Base-by-base conservation (phyloP, 306 rosid species). In the Begonia loranthoides region DNA sequence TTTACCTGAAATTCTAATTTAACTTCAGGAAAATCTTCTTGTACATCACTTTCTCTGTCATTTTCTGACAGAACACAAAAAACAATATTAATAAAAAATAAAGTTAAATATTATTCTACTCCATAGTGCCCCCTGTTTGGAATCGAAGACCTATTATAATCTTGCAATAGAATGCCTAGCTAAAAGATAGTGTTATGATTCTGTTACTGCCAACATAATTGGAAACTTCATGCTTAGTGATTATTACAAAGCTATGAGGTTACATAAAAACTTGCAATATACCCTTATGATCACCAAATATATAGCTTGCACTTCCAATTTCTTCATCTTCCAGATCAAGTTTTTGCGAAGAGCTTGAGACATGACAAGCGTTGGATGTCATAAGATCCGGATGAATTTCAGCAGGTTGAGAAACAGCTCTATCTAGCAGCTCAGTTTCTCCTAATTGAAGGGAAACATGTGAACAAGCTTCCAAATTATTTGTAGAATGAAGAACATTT, bases 21-120 rank as follows among this genome's bases (percentile, higher is more conserved):
- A 58, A 82, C 93, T 71, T 89, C 97, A 34, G 83, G 79, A 68
- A 79, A 82, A 24, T 89, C 97, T 70, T 89, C 95, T 69, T 74
- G 82, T 47, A 34, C 52, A 9, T 57, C 68, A 59, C 60, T 63
- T 54, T 82, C 94, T 57, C 61, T 73, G 36, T 73, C 66, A 33
- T 65, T 75, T 62, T 73, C 97, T 89, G 95, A 70, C 54, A 73
- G 51, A 68, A 48, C 14, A 28, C 36, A 28, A 28, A 28, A 28
- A 28, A 28, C 2, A 28, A 28, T 28, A 28, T 28, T 28, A 28
- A 28, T 28, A 28, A 28, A 28, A 28, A 28, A 28, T 28, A 28
- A 8, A 28, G 36, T 28, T 28, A 28, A 19, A 5, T 28, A 28
- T 28, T 2, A 22, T 22, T 22, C 28, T 22, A 4, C 28, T 22